phyloP scores from a whole-genome alignment of 164 flowering plant genomes.

The Echeveria elegans region DNA sequence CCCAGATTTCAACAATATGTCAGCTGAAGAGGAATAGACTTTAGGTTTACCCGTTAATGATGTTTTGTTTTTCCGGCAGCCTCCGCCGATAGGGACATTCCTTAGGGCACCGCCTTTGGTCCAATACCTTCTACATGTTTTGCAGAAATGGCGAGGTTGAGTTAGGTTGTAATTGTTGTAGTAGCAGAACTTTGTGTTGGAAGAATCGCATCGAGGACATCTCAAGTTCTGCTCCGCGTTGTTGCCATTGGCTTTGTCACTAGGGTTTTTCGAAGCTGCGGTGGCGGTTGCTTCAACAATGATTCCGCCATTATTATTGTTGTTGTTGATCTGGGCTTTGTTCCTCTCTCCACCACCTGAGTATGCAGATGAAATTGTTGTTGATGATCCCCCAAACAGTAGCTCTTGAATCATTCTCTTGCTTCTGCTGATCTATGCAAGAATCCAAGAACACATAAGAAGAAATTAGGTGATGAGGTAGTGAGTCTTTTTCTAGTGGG shows the following conservation, averaged over 20 bases:
- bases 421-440: constrained; percentile 5
- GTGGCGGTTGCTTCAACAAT: background rate
- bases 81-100: constrained; percentile 1
- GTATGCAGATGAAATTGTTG: background rate
- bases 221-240: background rate
- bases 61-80: constrained; percentile 2
- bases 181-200: constrained; percentile 8
- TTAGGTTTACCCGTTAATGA: background rate
- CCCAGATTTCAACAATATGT: background rate
- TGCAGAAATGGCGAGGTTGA: constrained; percentile 7
- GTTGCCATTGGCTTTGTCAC: background rate
- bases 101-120: constrained; percentile 5
- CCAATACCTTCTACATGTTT: constrained; percentile 7
- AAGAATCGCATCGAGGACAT: constrained; percentile 3
- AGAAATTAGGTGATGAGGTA: constrained; percentile 1
- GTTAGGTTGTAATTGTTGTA: constrained; percentile 7
- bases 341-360: background rate
- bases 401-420: constrained; percentile 5
- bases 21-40: constrained; percentile 2
- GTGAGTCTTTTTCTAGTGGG: constrained; percentile 1
- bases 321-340: background rate
- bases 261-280: background rate
- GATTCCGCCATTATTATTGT: background rate
- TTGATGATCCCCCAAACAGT: background rate
- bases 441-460: constrained; percentile 4